Base-by-base conservation (phyloP, 2,329 filamentous ascomycete species). In the Phaeomoniella chlamydospora region DNA sequence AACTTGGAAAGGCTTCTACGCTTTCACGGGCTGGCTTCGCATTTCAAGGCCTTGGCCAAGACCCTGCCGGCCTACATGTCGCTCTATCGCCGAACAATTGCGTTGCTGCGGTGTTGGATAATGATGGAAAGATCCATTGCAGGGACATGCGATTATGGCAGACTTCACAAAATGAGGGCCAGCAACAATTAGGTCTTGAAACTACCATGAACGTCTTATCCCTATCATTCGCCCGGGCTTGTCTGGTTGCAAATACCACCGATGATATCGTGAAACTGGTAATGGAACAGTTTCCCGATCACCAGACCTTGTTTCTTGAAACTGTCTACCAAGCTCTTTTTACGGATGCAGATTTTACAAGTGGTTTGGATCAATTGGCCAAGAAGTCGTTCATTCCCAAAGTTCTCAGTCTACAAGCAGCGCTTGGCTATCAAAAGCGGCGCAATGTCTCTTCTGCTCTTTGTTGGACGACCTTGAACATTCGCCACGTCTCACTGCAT, bases 331-430 rank as follows among this genome's bases (percentile, higher is more conserved):
- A 72, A 29, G 73, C 81, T 39, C 62, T 87, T 35, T 79, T 77
- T 42, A 67, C 83, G 18, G 74, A 77, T 34, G 73, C 87, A 33
- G 88, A 96, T 57, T 92, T 87, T 50, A 80, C 84, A 0, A 72
- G 82, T 34, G 83, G 93, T 41, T 73, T 80, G 45, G 77, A 88
- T 51, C 68, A 77, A 39, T 62, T 93, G 19, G 71, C 90, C 43
- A 68, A 77, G 40, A 87, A 90, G 48, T 64, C 68, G 3, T 67
- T 76, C 22, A 69, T 94, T 32, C 80, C 85, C 41, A 69, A 82
- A 38, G 83, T 77, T 38, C 64, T 94, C 10, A 82, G 83, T 48
- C 73, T 90, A 17, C 76, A 92, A 50, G 78, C 82, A 39, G 77
- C 83, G 36, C 62, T 94, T 6, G 83, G 81, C 3, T 87, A 81